Conservation (phyloP, 2,329 filamentous ascomycete genomes). For the Nemania serpens region DNA sequence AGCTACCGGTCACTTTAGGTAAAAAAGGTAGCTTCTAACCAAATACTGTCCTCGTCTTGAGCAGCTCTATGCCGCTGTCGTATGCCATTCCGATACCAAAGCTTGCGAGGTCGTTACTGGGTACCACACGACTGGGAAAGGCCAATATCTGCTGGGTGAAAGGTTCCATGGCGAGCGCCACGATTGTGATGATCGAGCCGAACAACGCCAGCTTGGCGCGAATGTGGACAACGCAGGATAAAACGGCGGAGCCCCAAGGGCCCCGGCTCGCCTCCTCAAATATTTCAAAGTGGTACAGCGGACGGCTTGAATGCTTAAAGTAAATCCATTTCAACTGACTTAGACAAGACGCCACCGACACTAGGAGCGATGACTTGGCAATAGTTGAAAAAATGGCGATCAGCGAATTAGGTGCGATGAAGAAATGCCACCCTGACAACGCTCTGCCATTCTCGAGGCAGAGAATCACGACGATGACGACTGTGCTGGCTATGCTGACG, state of each 20-base stretch:
- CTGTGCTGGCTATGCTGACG: neutral
- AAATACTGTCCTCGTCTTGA: slow-evolving; percentile 8
- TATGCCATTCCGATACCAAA: slow-evolving; percentile 3
- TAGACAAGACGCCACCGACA: slow-evolving; percentile 6
- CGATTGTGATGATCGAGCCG: slow-evolving; percentile 6
- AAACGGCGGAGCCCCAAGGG: slow-evolving; percentile 1
- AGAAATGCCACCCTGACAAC: slow-evolving; percentile 1
- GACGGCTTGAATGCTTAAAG: neutral
- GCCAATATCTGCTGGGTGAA: slow-evolving; percentile 7
- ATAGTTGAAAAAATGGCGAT: slow-evolving; percentile 8
- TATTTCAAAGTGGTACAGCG: slow-evolving; percentile 3
- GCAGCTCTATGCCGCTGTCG: slow-evolving; percentile 2
- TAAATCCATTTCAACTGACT: slow-evolving; percentile 13
- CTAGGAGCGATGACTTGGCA: slow-evolving; percentile 1
- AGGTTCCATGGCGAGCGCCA: slow-evolving; percentile 7
- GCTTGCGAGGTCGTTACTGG: neutral
- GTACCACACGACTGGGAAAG: neutral
- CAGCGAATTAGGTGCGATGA: slow-evolving; percentile 6
- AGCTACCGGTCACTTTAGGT: neutral
- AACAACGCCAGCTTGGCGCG: slow-evolving; percentile 4
- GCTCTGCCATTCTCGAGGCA: neutral
- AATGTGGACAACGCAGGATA: neutral
- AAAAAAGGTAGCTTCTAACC: neutral
- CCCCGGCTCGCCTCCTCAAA: slow-evolving; percentile 12
- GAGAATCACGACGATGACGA: slow-evolving; percentile 1